Evolutionary conservation across 2,329 filamentous ascomycete genomes (phyloP), one percentile per base, ranked within the genome.

Genomic region (Falciphora oryzae): DNA sequence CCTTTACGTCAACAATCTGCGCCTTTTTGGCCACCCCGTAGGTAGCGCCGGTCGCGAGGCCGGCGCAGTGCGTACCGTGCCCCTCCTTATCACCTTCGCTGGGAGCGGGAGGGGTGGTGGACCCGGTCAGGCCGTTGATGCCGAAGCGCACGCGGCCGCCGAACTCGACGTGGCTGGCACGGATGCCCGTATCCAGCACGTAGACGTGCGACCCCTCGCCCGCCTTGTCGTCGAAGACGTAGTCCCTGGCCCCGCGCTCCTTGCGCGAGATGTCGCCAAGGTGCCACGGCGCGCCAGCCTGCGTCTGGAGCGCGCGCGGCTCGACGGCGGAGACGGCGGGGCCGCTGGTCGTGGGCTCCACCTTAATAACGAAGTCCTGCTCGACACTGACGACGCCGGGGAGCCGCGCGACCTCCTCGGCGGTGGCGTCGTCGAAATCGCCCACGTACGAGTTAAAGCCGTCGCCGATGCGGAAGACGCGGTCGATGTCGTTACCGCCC

Each of bases 141-240:
- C 75, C 83, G 66, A 81, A 80, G 13, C 72, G 77, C 25, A 85
- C 85, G 65, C 85, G 82, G 61, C 82, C 83, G 72, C 81, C 77
- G 68, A 84, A 87, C 71, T 86, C 81, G 59, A 73, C 70, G 74
- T 90, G 88, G 7, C 78, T 77, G 56, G 77, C 75, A 64, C 76
- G 76, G 72, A 90, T 84, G 68, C 88, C 88, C 10, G 87, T 89
- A 74, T 90, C 88, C 57, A 90, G 81, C 28, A 90, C 76, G 72
- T 85, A 90, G 31, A 81, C 82, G 32, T 83, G 87, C 68, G 85
- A 83, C n/a, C 82, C 83, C 67, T 79, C 65, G 44, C 84, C 85
- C 27, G 80, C 81, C 14, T 76, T 78, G 65, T 75, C 74, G 71
- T 87, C 83, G 67, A 84, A 87, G 63, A 82, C 69, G 71, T 86